Base-by-base conservation (phyloP, 352 stramenopile genomes). In the Pythium monospermum region DNA sequence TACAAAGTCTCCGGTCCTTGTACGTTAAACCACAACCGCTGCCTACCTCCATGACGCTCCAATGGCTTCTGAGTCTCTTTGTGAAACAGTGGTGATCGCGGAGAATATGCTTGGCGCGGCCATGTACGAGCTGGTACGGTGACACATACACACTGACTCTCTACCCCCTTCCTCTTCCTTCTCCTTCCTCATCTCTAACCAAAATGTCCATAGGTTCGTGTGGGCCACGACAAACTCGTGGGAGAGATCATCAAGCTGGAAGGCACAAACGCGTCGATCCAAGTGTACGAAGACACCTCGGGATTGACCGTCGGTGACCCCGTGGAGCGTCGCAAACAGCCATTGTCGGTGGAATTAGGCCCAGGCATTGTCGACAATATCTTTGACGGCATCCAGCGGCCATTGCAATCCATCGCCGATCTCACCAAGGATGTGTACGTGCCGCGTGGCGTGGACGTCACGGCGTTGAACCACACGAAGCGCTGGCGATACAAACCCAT, bases 231-330 rank as follows among this genome's bases (percentile, higher is more conserved):
- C 73, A 99, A 99, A 71, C 91, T 99, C 33, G 97, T 99, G 43
- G 97, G 97, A 61, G 97, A 99, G 75, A 99, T 99, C 67, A 99
- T 99, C 61, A 98, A 99, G 83, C 84, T 99, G 27, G 96, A 99
- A 68, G 96, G 97, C 62, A 98, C 98, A 58, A 99, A 97, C 44
- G 97, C 96, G 28, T 99, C 94, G 39, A 99, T 99, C 61, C 97
- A 99, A 69, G 96, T 99, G 37, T 99, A 99, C 79, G 96, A 99
- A 68, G 96, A 99, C 71, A 99, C 96, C 48, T 93, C 83, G 15
- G 97, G 97, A 45, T 70, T 99, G 39, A 99, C 95, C 10, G 96
- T 99, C 36, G 97, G 97, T 21, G 97, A 99, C 69, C 96, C 96
- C 8, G 97, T 98, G 26, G 83, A 99, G 51, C 83, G 97, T 46